Evolutionary conservation across 164 flowering plant genomes (phyloP).

Genomic region (Brasenia schreberi): DNA sequence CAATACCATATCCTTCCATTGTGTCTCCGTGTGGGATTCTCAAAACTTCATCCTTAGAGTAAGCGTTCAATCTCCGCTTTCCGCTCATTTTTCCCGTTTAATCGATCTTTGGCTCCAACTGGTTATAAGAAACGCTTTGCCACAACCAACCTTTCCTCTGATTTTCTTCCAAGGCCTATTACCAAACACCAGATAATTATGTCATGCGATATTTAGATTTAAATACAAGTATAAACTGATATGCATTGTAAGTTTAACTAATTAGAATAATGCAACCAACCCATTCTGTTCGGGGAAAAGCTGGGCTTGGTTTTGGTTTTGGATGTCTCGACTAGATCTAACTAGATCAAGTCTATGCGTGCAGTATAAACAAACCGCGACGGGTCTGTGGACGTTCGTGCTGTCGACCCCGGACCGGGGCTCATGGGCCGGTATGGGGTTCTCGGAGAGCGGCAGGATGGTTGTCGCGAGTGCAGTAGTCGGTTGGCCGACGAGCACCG

Average conservation of each 20-base stretch:
- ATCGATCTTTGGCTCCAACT: not conserved
- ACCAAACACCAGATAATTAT: no score
- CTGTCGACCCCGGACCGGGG: slow-evolving; percentile 30
- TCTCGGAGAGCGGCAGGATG: slow-evolving; percentile 29
- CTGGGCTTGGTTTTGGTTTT: not conserved
- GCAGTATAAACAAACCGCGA: slow-evolving; percentile 19
- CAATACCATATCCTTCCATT: slow-evolving; percentile 12
- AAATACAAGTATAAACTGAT: no score
- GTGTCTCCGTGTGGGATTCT: slow-evolving; percentile 23
- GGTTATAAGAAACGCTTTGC: no score
- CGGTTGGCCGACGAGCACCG: slow-evolving; percentile 27
- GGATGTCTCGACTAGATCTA: not conserved
- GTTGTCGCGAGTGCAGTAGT: slow-evolving; percentile 33
- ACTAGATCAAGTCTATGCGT: slow-evolving; percentile 1
- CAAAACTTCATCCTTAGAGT: slow-evolving; percentile 33
- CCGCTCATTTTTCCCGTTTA: not conserved
- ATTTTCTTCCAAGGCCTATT: no score
- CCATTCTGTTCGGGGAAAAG: no score
- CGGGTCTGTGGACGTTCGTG: slow-evolving; percentile 29
- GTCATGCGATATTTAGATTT: no score
- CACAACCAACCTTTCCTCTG: no score
- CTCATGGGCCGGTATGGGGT: slow-evolving; percentile 29
- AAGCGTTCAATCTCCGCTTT: slow-evolving; percentile 4
- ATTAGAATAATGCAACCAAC: no score
- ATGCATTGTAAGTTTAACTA: no score